Evolutionary conservation across 805 yeast genomes (phyloP).

Genomic region (Cyberlindnera subsufficiens): DNA sequence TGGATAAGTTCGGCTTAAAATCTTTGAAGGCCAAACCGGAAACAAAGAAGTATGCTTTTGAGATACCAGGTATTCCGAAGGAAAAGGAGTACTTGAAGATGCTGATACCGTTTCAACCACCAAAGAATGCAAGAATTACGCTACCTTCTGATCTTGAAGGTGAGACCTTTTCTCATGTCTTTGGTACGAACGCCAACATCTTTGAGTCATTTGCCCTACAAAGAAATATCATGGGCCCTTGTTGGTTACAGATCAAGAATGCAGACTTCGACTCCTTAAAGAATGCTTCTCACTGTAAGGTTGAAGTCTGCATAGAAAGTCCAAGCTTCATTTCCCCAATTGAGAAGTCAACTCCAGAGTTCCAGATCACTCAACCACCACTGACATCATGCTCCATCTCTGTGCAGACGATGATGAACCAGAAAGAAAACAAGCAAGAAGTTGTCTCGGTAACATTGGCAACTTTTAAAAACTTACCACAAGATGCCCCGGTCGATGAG

Average conservation of each 20-base stretch:
- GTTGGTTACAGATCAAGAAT: conserved; percentile 78
- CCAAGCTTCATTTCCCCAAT: conserved; percentile 46
- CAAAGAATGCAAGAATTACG: conserved; percentile 40
- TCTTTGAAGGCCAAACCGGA: conserved; percentile 66
- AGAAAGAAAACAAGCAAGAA: conserved; percentile 75
- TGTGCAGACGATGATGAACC: conserved; percentile 75
- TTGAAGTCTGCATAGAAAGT: conserved; percentile 57
- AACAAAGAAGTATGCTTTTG: conserved; percentile 82
- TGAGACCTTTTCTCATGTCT: conserved; percentile 68
- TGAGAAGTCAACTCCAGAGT: conserved; percentile 32
- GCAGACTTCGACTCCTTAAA: conserved; percentile 54
- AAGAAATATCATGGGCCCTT: conserved; percentile 91
- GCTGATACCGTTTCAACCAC: conserved; percentile 66
- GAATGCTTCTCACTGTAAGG: conserved; percentile 72
- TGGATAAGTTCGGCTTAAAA: conserved; percentile 56
- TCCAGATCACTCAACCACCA: conserved; percentile 48
- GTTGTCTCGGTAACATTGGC: conserved; percentile 79
- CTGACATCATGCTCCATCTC: conserved; percentile 70
- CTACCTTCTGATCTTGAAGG: conserved; percentile 67
- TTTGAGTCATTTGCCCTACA: conserved; percentile 85
- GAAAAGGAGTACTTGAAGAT: conserved; percentile 78
- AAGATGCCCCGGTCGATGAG: conserved; percentile 69
- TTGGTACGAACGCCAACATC: conserved; percentile 67
- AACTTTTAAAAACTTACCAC: conserved; percentile 60
- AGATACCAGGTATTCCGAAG: conserved; percentile 69